Conservation (phyloP, 306 rosid species). For the Vigna reflexopilosa region DNA sequence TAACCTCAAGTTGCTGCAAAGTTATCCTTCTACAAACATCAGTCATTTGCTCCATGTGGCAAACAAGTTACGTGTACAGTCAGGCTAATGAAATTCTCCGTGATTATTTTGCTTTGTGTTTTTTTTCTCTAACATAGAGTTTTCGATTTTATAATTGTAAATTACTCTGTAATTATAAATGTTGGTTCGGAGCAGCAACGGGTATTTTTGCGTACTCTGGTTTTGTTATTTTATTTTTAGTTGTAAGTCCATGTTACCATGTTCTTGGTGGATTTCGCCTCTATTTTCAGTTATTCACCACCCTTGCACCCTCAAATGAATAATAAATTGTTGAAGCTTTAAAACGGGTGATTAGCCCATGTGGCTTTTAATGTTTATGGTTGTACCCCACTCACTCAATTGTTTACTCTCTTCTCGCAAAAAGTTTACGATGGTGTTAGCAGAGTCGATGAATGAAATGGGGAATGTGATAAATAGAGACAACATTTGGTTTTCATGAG, state of each 20-base stretch:
- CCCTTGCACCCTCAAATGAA: slow-evolving; percentile 8
- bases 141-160: slow-evolving; percentile 53
- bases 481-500: neutral
- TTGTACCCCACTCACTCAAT: too few relatives aligned
- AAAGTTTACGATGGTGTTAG: too few relatives aligned
- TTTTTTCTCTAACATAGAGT: slow-evolving; percentile 29
- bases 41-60: slow-evolving; percentile 96
- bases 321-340: slow-evolving; percentile 14
- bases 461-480: neutral
- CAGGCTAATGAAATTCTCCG: slow-evolving; percentile 50
- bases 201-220: neutral
- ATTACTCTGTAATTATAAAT: slow-evolving; percentile 79
- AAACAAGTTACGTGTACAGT: slow-evolving; percentile 81
- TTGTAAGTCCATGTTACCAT: neutral
- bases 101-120: slow-evolving; percentile 13
- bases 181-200: slow-evolving; percentile 48
- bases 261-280: slow-evolving; percentile 28
- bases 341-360: slow-evolving; percentile 8
- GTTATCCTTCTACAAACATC: slow-evolving; percentile 87
- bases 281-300: neutral
- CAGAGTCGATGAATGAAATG: neutral
- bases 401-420: too few relatives aligned
- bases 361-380: slow-evolving; percentile 20
- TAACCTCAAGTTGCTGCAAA: slow-evolving; percentile 91
- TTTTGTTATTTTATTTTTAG: neutral